phyloP scores from a whole-genome alignment of 176 grass and related monocot genomes.

The Panicum miliaceum region DNA sequence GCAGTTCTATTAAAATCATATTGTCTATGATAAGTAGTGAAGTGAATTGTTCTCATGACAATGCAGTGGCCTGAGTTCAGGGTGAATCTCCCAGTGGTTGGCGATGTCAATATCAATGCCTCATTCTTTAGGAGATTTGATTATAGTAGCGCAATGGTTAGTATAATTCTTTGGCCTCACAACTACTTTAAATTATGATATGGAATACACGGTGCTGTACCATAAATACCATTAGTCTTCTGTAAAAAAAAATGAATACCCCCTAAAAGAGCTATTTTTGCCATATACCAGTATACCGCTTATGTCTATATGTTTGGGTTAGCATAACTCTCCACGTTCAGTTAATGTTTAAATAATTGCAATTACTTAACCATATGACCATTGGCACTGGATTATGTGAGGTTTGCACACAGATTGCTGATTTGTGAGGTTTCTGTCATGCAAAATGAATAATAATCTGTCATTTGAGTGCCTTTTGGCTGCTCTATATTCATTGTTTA shows the following conservation, averaged over 20 bases:
- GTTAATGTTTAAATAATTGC: background rate
- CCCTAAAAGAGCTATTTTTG: background rate
- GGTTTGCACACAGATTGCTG: background rate
- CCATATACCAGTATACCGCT: background rate
- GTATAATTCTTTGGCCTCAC: constrained; percentile 36
- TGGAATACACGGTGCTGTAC: background rate
- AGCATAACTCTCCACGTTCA: too few species aligned
- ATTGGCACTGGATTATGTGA: background rate
- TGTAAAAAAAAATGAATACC: background rate
- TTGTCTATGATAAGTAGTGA: constrained; percentile 28
- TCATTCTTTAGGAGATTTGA: constrained; percentile 91
- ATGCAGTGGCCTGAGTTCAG: constrained; percentile 92
- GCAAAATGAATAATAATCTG: background rate
- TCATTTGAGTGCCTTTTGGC: constrained; percentile 10
- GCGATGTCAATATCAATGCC: constrained; percentile 84
- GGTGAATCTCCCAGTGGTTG: constrained; percentile 64
- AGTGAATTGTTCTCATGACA: constrained; percentile 36
- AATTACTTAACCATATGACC: constrained; percentile 13
- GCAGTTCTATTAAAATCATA: constrained; percentile 17
- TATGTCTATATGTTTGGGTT: constrained; percentile 1
- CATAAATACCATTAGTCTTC: too few species aligned
- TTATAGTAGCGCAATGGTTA: constrained; percentile 87
- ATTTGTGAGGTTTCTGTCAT: background rate
- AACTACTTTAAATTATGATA: background rate
- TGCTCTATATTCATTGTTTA: background rate